A percentile compares a stretch with the other conserved stretches of the same genome.
phyloP scores from a whole-genome alignment of 2,329 filamentous ascomycete species.

The Cordyceps tenuipes region DNA sequence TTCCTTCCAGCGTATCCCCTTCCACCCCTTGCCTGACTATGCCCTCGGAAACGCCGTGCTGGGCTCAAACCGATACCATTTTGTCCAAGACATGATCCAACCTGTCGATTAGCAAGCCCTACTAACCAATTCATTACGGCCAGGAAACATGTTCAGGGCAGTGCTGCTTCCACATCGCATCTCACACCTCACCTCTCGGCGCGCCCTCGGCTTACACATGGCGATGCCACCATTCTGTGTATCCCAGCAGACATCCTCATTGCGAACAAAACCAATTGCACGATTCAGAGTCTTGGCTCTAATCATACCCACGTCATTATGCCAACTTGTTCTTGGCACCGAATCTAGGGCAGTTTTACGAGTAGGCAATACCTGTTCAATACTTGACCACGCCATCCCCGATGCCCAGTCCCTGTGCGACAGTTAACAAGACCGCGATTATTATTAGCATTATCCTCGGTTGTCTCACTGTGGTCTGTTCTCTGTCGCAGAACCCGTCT shows the following conservation, averaged over 20 bases:
- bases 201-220: not conserved
- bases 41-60: not conserved
- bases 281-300: not conserved
- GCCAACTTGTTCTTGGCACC: not conserved
- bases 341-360: not conserved
- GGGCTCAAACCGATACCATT: not conserved
- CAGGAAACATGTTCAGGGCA: not conserved
- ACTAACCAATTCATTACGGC: no score
- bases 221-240: not conserved
- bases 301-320: not conserved
- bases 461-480: not conserved
- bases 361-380: not conserved
- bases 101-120: not conserved
- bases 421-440: not conserved
- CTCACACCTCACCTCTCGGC: not conserved
- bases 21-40: not conserved
- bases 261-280: not conserved
- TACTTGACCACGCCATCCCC: not conserved
- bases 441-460: constrained; percentile 6
- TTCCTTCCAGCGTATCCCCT: not conserved
- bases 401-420: not conserved
- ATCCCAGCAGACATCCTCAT: not conserved
- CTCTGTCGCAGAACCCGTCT: not conserved
- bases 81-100: not conserved
- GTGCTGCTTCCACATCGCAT: not conserved